Conservation (phyloP, 129 eudicot species). For the carrot (Daucus carota) region DNA sequence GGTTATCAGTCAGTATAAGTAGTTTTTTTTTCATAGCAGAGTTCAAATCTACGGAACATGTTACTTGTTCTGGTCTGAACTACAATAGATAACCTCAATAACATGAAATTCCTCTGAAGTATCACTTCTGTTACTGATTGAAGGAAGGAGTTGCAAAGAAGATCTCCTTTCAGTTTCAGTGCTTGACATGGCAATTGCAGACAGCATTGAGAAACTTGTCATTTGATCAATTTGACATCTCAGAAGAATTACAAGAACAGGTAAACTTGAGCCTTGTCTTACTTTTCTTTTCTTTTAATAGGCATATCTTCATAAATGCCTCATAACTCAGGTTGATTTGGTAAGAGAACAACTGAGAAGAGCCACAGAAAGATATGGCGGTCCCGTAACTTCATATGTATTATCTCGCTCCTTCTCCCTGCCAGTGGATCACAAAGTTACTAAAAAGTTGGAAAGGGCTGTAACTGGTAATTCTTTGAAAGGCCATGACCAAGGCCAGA, state of each 20-base stretch:
- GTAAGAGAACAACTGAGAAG: constrained; percentile 44
- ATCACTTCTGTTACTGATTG: constrained; percentile 16
- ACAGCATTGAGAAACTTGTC: constrained; percentile 37
- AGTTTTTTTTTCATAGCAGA: not conserved
- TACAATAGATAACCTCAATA: not conserved
- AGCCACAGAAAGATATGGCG: constrained; percentile 36
- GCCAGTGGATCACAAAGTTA: constrained; percentile 27
- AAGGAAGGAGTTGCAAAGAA: constrained; percentile 72
- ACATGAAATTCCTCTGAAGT: too few species aligned
- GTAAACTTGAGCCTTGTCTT: constrained; percentile 14
- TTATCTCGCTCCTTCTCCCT: constrained; percentile 25
- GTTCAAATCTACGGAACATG: not conserved
- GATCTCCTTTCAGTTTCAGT: constrained; percentile 65
- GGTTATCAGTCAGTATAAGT: not conserved
- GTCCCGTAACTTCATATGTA: constrained; percentile 20
- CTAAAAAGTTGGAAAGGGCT: not conserved
- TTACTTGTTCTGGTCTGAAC: not conserved
- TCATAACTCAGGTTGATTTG: constrained; percentile 40
- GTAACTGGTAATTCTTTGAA: constrained; percentile 1
- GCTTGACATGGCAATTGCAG: constrained; percentile 52
- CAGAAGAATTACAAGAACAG: constrained; percentile 73
- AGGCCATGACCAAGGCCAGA: not conserved
- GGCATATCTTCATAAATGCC: not conserved
- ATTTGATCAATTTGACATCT: constrained; percentile 41
- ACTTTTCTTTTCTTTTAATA: not conserved